phyloP scores from a whole-genome alignment of 164 flowering plant species.

The Nymphaea thermarum region DNA sequence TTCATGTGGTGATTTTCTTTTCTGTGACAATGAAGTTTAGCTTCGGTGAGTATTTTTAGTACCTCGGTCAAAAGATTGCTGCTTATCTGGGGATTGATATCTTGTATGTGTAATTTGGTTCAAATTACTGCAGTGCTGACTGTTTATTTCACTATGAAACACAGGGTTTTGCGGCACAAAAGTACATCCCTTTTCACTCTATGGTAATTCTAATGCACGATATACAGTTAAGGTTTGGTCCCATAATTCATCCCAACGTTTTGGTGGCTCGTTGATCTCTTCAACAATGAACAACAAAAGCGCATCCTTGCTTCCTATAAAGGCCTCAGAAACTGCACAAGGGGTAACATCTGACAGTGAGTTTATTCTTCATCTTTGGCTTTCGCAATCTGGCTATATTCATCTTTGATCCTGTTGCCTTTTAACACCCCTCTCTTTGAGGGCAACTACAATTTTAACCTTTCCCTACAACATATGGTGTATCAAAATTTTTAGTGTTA shows the following conservation, averaged over 20 bases:
- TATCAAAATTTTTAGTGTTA: too few relatives aligned
- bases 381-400: not conserved
- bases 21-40: too few relatives aligned
- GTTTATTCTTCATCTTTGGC: slow-evolving; percentile 5
- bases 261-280: slow-evolving; percentile 17
- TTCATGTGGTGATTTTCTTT: too few relatives aligned
- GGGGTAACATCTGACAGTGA: slow-evolving; percentile 34
- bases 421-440: too few relatives aligned
- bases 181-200: not conserved
- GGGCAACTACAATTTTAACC: too few relatives aligned
- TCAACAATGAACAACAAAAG: slow-evolving; percentile 14
- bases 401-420: too few relatives aligned
- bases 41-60: too few relatives aligned
- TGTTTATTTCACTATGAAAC: not conserved
- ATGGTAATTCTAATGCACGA: not conserved
- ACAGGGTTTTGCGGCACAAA: not conserved
- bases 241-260: not conserved
- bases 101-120: too few relatives aligned
- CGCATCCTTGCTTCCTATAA: slow-evolving; percentile 16
- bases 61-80: too few relatives aligned
- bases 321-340: slow-evolving; percentile 30
- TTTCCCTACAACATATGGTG: too few relatives aligned
- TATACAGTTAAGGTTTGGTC: not conserved
- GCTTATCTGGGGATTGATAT: too few relatives aligned
- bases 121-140: too few relatives aligned